Percentiles rank a stretch among this genome's conserved stretches.
Conservation (phyloP, 345 rosid species). For the Syzygium aromaticum region DNA sequence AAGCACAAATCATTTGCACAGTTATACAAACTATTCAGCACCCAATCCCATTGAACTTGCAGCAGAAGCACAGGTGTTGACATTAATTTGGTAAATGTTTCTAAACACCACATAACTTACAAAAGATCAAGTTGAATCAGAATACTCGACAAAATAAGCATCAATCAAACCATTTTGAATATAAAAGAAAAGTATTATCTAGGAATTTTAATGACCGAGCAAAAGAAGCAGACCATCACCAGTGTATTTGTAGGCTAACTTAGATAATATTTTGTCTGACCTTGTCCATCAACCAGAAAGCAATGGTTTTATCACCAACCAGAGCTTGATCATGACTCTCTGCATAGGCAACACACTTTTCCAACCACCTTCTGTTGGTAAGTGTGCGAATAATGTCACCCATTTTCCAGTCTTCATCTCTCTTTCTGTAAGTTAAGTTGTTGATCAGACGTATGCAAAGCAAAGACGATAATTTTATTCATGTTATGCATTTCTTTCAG, state of each 20-base stretch:
- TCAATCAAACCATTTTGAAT: neutral
- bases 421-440: slow-evolving; percentile 33
- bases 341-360: slow-evolving; percentile 80
- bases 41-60: neutral
- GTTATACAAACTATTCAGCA: neutral
- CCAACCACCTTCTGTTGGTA: slow-evolving; percentile 83
- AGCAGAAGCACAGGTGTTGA: neutral
- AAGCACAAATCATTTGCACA: neutral
- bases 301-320: slow-evolving; percentile 97
- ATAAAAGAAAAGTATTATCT: neutral
- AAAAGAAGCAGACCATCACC: neutral
- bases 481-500: neutral
- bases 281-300: slow-evolving; percentile 99
- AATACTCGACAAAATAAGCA: neutral
- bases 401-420: slow-evolving; percentile 90
- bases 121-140: neutral
- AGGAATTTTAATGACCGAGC: neutral
- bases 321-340: slow-evolving; percentile 99
- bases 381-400: slow-evolving; percentile 64
- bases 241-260: neutral
- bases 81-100: neutral
- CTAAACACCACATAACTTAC: neutral
- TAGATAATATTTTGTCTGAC: slow-evolving; percentile 18
- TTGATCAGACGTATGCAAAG: neutral
- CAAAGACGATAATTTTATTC: neutral